A percentile compares a stretch with the other conserved stretches of the same genome.
phyloP scores from a whole-genome alignment of 2,329 filamentous ascomycete genomes.

The Colletotrichum cuscutae region DNA sequence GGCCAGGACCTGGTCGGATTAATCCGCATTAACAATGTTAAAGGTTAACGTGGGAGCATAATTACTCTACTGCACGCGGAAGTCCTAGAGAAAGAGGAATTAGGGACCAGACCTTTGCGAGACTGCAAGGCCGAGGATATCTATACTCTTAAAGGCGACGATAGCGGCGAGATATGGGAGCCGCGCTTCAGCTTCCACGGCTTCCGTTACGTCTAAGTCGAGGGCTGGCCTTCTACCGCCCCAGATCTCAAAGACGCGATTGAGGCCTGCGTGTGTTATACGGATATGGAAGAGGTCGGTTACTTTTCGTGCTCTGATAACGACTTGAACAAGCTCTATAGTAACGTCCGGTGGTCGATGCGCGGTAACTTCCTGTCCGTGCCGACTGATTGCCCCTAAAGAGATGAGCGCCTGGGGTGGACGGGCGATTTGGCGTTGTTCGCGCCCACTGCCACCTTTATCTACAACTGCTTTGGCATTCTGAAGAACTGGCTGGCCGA shows the following conservation, averaged over 20 bases:
- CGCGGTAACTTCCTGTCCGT: constrained; percentile 32
- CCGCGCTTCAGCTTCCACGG: constrained; percentile 63
- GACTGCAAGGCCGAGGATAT: constrained; percentile 48
- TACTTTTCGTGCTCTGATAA: constrained; percentile 22
- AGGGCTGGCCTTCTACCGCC: constrained; percentile 44
- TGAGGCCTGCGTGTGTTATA: constrained; percentile 26
- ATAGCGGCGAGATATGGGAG: constrained; percentile 45
- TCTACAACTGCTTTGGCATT: constrained; percentile 20
- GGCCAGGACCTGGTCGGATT: constrained; percentile 56
- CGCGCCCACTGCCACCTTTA: constrained; percentile 11
- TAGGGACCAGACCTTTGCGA: constrained; percentile 50
- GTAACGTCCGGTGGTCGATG: constrained; percentile 25
- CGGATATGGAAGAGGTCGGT: constrained; percentile 22
- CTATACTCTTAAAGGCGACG: constrained; percentile 41
- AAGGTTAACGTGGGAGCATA: constrained; percentile 34
- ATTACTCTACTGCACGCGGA: constrained; percentile 52
- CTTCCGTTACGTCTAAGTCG: constrained; percentile 59
- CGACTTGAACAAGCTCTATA: constrained; percentile 18
- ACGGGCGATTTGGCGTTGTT: constrained; percentile 27
- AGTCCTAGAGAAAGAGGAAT: constrained; percentile 53
- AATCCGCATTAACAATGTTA: constrained; percentile 39
- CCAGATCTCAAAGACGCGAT: neutral
- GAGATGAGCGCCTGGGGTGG: constrained; percentile 30
- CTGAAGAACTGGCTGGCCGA: constrained; percentile 28
- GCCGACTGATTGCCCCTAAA: constrained; percentile 32